Evolutionary conservation across 1,284 basidiomycete species (phyloP).

Genomic region (Irpex lacteus): DNA sequence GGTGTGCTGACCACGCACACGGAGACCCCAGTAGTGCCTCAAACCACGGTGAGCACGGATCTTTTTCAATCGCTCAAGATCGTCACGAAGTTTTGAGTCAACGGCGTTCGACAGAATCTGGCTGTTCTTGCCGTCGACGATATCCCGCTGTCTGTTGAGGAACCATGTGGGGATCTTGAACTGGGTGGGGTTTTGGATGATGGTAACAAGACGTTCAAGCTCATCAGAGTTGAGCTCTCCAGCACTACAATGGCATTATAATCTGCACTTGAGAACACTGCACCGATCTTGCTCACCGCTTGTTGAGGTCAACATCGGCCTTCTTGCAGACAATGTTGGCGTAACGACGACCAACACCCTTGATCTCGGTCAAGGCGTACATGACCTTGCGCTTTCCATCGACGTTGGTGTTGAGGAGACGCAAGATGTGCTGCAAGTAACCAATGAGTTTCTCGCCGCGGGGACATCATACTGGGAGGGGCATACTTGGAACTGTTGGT

Average conservation of each 20-base stretch:
- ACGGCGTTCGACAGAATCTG: conserved; percentile 98
- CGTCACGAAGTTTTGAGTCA: conserved; percentile 98
- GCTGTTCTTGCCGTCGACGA: conserved; percentile 94
- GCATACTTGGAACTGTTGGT: conserved; percentile 88
- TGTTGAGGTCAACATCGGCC: conserved; percentile 98
- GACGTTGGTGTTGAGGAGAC: conserved; percentile 99
- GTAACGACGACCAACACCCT: conserved; percentile 99
- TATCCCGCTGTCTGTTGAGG: conserved; percentile 99
- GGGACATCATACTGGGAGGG: background rate
- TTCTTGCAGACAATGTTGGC: conserved; percentile 99
- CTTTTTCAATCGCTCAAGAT: conserved; percentile 99
- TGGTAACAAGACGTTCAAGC: conserved; percentile 98
- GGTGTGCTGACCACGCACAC: conserved; percentile 97
- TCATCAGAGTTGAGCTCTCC: conserved; percentile 96
- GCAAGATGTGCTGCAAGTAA: conserved; percentile 81
- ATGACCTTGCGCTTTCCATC: conserved; percentile 99
- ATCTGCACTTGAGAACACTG: background rate
- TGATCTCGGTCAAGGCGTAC: conserved; percentile 98
- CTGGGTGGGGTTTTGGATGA: conserved; percentile 99
- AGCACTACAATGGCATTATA: conserved; percentile 47
- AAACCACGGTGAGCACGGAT: conserved; percentile 98
- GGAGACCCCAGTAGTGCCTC: conserved; percentile 95
- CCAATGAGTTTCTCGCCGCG: background rate
- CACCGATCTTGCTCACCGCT: conserved; percentile 71
- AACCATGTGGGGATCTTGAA: conserved; percentile 99